These are phyloP conservation scores for Collybia nuda DNA, from an alignment of 768 basidiomycete species.

Conservation along the genomic window DNA sequence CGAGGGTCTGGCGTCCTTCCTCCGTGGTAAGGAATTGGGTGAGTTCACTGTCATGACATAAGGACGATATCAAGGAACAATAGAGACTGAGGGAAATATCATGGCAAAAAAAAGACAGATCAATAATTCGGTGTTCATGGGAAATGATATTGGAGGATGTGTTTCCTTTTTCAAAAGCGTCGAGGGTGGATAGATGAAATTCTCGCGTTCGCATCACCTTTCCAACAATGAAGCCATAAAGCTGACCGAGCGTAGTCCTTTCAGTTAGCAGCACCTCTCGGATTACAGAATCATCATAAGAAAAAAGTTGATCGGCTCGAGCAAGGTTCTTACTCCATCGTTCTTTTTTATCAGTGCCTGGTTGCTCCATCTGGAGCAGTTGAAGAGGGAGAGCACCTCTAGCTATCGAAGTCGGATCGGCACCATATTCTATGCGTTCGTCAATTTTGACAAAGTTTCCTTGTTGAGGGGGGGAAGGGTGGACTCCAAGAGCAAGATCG, in stretches of 20 bases:
- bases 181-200: constrained; percentile 57
- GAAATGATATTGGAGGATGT: constrained; percentile 50
- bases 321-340: constrained; percentile 44
- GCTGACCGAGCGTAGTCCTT: constrained; percentile 65
- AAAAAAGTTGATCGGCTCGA: constrained; percentile 52
- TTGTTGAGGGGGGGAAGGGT: constrained; percentile 31
- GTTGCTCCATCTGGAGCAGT: constrained; percentile 45
- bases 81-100: constrained; percentile 68
- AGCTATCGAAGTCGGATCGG: constrained; percentile 28
- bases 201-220: constrained; percentile 62
- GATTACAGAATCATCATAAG: constrained; percentile 51
- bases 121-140: constrained; percentile 52
- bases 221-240: constrained; percentile 74
- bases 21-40: constrained; percentile 46
- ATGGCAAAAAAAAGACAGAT: constrained; percentile 57
- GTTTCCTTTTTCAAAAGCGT: constrained; percentile 39
- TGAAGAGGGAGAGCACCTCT: constrained; percentile 40
- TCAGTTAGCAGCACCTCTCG: constrained; percentile 69
- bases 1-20: constrained; percentile 43
- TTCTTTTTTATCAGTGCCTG: constrained; percentile 38
- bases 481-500: constrained; percentile 42
- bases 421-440: constrained; percentile 55
- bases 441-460: constrained; percentile 49
- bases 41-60: constrained; percentile 59
- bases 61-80: constrained; percentile 59